These are phyloP conservation scores for Synura sp. DNA, from an alignment of 352 stramenopile species.

Conservation along the genomic window DNA sequence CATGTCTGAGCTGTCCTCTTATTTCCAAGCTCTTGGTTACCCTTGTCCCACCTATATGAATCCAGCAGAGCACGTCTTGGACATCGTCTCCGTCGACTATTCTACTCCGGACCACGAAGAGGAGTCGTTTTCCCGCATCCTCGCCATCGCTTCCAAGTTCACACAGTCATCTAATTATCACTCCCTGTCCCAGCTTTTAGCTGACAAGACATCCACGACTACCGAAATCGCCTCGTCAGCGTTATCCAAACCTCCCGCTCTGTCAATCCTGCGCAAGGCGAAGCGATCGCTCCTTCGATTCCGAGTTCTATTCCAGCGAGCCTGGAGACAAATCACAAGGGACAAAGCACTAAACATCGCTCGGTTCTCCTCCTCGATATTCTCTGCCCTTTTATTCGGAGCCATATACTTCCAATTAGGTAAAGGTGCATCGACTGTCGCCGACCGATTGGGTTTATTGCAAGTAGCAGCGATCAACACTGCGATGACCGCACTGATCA, in stretches of 20 bases:
- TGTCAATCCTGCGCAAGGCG: no score
- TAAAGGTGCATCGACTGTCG: not conserved
- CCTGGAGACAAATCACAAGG: conserved; percentile 58
- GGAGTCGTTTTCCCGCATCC: conserved; percentile 21
- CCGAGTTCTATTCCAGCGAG: conserved; percentile 53
- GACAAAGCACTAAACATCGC: conserved; percentile 54
- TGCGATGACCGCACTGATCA: not conserved
- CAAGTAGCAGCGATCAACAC: not conserved
- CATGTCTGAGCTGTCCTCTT: conserved; percentile 47
- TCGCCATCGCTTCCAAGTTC: not conserved
- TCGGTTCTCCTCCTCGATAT: conserved; percentile 49
- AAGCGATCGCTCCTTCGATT: conserved; percentile 49
- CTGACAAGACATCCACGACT: not conserved
- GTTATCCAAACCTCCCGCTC: conserved; percentile 1
- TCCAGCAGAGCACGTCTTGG: conserved; percentile 67
- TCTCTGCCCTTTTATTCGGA: conserved; percentile 56
- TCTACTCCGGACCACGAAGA: conserved; percentile 35
- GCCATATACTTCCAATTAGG: conserved; percentile 49
- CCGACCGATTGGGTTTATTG: not conserved
- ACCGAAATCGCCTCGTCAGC: no score
- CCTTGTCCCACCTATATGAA: conserved; percentile 59
- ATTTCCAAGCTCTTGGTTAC: conserved; percentile 60
- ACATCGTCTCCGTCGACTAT: conserved; percentile 60
- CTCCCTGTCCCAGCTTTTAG: not conserved
- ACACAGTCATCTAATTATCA: not conserved